Evolutionary conservation across 208 protist genomes (phyloP), one percentile per base, ranked within the genome.

Genomic region (Balamuthia mandrillaris): DNA sequence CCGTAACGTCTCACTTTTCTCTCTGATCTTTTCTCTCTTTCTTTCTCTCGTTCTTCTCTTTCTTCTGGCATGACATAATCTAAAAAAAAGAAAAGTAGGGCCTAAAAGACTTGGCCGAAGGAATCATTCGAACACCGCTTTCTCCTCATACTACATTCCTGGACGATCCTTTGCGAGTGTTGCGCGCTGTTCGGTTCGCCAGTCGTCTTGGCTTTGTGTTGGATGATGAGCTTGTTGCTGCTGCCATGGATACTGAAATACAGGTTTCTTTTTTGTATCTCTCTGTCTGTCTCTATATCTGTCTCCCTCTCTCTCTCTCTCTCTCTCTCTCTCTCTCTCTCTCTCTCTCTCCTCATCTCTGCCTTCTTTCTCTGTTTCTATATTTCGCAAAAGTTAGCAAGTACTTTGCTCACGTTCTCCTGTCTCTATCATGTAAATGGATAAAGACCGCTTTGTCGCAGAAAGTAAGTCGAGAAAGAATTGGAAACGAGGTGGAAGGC

Each of bases 101-200:
- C 14, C 81, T 97, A 18, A 88, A 92, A 14, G 97, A 98, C 87
- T 77, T 98, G 45, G 86, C 91, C 9, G 83, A 44, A 14, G 89
- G 93, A 39, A 51, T 97, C 9, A 87, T 98, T 18, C 93, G 96
- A 39, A 98, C 96, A 63, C 91, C 90, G 24, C 45, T 90, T 27
- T 60, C 54, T 21, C 90, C 91, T 18, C 45, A 83, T 4, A 44
- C 63, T 3, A 93, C 91, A 27, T 86, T 93, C 27, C 35, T 92
- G 18, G 90, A 93, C n/a, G 97, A 99, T 88, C 97, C 97, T 3
- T 89, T 99, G 29, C 92, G 97, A 14, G 90, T 98, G 7, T 90
- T 98, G 56, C 93, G 97, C 35, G 93, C 95, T 10, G 90, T 98
- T 45, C 92, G 97, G 41, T 98, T 98, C 88, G 91, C 95, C 29